Percentiles rank a stretch among this genome's conserved stretches.
phyloP scores from a whole-genome alignment of 164 flowering plant genomes.

The Pachysandra terminalis region DNA sequence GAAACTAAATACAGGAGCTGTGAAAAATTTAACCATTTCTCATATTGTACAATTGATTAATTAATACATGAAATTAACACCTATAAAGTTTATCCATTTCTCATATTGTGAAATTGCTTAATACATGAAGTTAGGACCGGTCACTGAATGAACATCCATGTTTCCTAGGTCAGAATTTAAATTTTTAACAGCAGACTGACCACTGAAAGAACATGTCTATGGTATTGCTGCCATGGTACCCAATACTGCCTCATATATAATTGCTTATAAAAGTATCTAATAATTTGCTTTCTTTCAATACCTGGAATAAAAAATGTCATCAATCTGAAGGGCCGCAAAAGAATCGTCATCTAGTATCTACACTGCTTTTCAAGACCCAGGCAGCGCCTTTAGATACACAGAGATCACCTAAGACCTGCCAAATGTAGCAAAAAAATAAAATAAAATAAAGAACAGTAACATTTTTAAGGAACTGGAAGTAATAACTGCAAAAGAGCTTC shows the following conservation, averaged over 20 bases:
- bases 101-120: too few species aligned
- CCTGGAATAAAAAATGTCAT: background rate
- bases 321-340: background rate
- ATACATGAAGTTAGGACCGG: too few species aligned
- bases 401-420: constrained; percentile 60
- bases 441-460: background rate
- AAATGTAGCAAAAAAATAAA: background rate
- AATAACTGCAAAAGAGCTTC: background rate
- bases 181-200: too few species aligned
- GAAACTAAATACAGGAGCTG: too few species aligned
- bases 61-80: too few species aligned
- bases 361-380: constrained; percentile 64
- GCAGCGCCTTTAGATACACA: constrained; percentile 41
- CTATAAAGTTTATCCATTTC: too few species aligned
- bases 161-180: too few species aligned
- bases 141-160: too few species aligned
- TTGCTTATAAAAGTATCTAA: background rate
- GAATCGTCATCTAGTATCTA: constrained; percentile 25
- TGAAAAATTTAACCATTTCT: too few species aligned
- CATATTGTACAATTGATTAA: too few species aligned
- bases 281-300: background rate
- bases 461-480: background rate
- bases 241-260: background rate
- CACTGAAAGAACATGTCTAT: too few species aligned
- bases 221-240: too few species aligned